Evolutionary conservation across 2,329 filamentous ascomycete genomes (phyloP), one percentile per base, ranked within the genome.

Genomic region (Botrytis fragariae): DNA sequence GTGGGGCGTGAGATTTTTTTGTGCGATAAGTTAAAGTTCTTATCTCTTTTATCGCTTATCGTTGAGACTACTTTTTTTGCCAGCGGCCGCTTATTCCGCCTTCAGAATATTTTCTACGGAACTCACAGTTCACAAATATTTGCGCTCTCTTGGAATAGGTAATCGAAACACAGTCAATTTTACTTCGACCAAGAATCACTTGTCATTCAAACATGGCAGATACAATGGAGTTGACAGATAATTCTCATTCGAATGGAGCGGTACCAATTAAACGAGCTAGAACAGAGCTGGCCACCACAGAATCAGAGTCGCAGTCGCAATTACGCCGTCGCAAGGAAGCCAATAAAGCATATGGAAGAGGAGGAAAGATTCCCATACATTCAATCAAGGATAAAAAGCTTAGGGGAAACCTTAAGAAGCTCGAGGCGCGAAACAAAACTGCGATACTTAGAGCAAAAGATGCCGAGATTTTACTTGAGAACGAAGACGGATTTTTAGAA

Each of bases 391-490:
- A 98, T 86, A 97, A 93, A 87, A 99, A 98, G 82, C 84, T 98
- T 75, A 91, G 94, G 67, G 88, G 90, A 20, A 97, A 93, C 76
- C 84, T 99, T 68, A 91, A 90, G 80, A 86, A 86, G 2, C 87
- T 98, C 63, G 96, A 99, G 81, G 85, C 85, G 74, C 96, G 96
- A 82, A 95, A 94, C 83, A 89, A 94, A 79, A 88, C 92, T 78
- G 95, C 95, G 1, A 86, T 92, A 0, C 83, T 97, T 51, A 91
- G 93, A 82, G 94, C 96, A 25, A 97, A 97, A 83, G 95, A 98
- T 86, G 94, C 95, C 35, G 96, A 99, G 83, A 96, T 99, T 73
- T 84, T 99, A 78, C 88, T 97, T 72, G 95, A 98, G 83, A 93
- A 97, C 81, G 89, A 91, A 10, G 85, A 88, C 18, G 96, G 96